Base-by-base conservation (phyloP, 129 eudicot species). In the Chrysanthemum seticuspe region DNA sequence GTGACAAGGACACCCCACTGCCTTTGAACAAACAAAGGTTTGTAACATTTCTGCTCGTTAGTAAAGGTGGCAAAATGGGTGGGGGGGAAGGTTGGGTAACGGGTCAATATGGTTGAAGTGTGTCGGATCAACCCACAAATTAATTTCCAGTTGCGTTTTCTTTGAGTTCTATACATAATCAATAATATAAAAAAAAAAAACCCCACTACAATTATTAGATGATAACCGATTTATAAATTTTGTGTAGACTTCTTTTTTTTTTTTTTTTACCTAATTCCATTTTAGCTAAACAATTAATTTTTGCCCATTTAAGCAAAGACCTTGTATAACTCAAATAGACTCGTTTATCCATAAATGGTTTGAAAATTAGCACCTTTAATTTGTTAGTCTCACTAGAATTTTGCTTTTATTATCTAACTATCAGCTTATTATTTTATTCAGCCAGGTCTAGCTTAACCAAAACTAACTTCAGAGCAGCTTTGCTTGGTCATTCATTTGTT, bases 401-500 rank as follows among this genome's bases (percentile, higher is more conserved):
- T 61, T 8, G 5, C 44, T 61, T 61, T 25, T 34, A 45, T 61
- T 6, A 61, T 49, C 49, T 51, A 52, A 68, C 44, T 0, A 52
- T 27, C 48, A 13, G 3, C 62, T 53, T 51, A 14, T 68, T 48
- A 12, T 68, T 51, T 25, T 10, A 27, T 52, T 13, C 47, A 52
- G n/a, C 61, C 62, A 51, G 62, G 25, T 52, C 8, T 54, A 31
- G 27, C 29, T 19, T 55, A 40, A 15, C 34, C 49, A 70, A 23
- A 47, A 23, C 29, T 13, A n/a, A 65, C 62, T 47, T 49, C 12
- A 49, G 29, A 13, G 34, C 5, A 16, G 69, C 60, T 73, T 25
- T 11, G 61, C 48, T 47, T 44, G 36, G 47, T 72, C 25, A 45
- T 18, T 59, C 69, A 61, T 48, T 61, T 72, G 64, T 11, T 70